Evolutionary conservation across 192 early-diverging fungal species (phyloP).

Genomic region (Entomortierella beljakovae): DNA sequence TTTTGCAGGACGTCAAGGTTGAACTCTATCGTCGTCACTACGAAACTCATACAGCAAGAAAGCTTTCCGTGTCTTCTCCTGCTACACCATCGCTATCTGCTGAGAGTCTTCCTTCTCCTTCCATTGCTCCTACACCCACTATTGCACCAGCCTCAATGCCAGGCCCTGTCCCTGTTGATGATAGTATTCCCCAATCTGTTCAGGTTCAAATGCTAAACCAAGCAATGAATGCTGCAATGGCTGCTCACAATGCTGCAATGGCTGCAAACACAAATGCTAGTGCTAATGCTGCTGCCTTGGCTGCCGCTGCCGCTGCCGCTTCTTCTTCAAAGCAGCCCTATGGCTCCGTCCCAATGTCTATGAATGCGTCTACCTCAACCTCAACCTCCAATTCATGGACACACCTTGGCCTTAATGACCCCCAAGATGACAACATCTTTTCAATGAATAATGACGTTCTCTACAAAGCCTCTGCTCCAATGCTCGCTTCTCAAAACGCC

Average conservation of each 20-base stretch:
- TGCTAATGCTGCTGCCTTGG: neutral
- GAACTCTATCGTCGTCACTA: constrained; percentile 55
- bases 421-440: constrained; percentile 48
- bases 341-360: neutral
- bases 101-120: constrained; percentile 2
- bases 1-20: constrained; percentile 51
- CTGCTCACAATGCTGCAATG: constrained; percentile 26
- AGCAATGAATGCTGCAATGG: constrained; percentile 39
- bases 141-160: constrained; percentile 17
- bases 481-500: constrained; percentile 17
- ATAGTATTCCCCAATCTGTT: constrained; percentile 39
- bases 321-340: constrained; percentile 4
- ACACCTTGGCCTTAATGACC: constrained; percentile 30
- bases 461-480: constrained; percentile 19
- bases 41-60: constrained; percentile 38
- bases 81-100: neutral
- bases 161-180: constrained; percentile 36
- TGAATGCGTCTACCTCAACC: constrained; percentile 18
- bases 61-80: constrained; percentile 31
- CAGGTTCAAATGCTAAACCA: constrained; percentile 51
- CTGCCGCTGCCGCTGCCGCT: too few relatives aligned
- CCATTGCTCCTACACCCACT: constrained; percentile 6
- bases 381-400: constrained; percentile 40
- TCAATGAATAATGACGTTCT: constrained; percentile 45
- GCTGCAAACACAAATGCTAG: constrained; percentile 1